Base-by-base conservation (phyloP, 139 green algal genomes). In the Picochlorum costavermella region DNA sequence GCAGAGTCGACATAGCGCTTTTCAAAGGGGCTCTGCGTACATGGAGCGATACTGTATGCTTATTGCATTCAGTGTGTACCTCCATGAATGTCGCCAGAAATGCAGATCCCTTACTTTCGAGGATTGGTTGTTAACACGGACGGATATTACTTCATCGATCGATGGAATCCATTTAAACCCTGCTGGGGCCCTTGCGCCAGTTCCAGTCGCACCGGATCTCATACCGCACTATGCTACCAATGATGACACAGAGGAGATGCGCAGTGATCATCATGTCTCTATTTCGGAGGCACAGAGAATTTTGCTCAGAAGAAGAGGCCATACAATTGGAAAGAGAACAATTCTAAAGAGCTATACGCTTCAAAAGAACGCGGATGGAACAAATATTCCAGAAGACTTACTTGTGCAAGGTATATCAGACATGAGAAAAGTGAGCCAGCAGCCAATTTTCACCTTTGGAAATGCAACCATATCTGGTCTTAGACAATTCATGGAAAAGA, bases 11-110 rank as follows among this genome's bases (percentile, higher is more conserved):
- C 83, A 90, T 69, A 73, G 73, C 11, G 84, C 84, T 6, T 96
- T 96, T 77, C 87, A 84, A 62, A 73, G 86, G 14, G 91, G 86
- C 23, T 75, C 69, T 6, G 83, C 87, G 17, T 95, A 94, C 71
- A 83, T 97, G 49, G 85, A 96, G 78, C 81, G 91, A 62, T 97
- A 96, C 81, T 92, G 81, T 75, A 71, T 95, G 76, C 80, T 97
- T 36, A 90, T 97, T 67, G 77, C 75, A 5, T 94, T 94, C 66
- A 69, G 88, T 1, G 83, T 70, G 14, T 97, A 89, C 75, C 75
- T 97, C 53, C 71, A 88, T 64, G 69, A 79, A 48, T 77, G 62
- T 45, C 31, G 37, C 25, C n/a, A 43, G 25, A 50, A 65, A 6
- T 63, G 59, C 28, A 45, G 66, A 51, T 50, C 58, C 4, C 30